A percentile compares a stretch with the other conserved stretches of the same genome.
These are phyloP conservation scores for Calonectria fujianensis DNA, from an alignment of 2,329 filamentous ascomycete species.

Conservation along the genomic window DNA sequence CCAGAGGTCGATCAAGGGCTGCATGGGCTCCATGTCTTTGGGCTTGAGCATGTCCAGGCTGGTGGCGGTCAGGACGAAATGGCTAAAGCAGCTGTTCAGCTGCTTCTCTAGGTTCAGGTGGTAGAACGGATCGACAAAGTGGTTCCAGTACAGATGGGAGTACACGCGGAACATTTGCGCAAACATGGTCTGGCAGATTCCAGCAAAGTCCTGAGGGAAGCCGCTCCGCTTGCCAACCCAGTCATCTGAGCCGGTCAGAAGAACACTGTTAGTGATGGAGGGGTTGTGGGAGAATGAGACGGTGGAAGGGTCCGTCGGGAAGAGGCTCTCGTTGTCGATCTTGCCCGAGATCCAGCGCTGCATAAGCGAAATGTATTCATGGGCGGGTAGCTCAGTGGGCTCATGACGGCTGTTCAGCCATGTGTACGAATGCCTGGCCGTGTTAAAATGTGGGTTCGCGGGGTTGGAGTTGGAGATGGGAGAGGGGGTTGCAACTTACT, in stretches of 20 bases:
- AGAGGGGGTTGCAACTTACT: conserved; percentile 73
- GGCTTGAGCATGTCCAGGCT: conserved; percentile 89
- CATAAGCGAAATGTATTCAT: conserved; percentile 95
- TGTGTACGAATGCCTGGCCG: conserved; percentile 90
- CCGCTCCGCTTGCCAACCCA: conserved; percentile 21
- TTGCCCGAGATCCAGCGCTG: conserved; percentile 98
- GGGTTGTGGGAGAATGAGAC: conserved; percentile 81
- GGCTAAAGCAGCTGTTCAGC: conserved; percentile 90
- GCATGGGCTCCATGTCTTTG: conserved; percentile 95
- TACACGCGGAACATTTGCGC: conserved; percentile 99
- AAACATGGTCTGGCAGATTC: conserved; percentile 94
- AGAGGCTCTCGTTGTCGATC: conserved; percentile 90
- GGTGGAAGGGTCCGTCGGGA: conserved; percentile 87
- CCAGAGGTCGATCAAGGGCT: conserved; percentile 94
- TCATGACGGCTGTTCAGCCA: conserved; percentile 84
- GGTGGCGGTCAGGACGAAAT: conserved; percentile 87
- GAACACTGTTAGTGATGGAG: conserved; percentile 65
- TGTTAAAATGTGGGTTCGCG: conserved; percentile 33
- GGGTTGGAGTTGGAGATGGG: neutral
- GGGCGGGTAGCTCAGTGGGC: conserved; percentile 92
- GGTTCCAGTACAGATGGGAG: conserved; percentile 97
- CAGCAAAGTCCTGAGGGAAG: conserved; percentile 78
- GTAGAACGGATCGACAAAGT: conserved; percentile 90
- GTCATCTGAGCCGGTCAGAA: conserved; percentile 6
- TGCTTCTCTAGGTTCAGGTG: conserved; percentile 87